Evolutionary conservation across 2,329 filamentous ascomycete species (phyloP), one percentile per base, ranked within the genome.

Genomic region (Fusarium sp.): DNA sequence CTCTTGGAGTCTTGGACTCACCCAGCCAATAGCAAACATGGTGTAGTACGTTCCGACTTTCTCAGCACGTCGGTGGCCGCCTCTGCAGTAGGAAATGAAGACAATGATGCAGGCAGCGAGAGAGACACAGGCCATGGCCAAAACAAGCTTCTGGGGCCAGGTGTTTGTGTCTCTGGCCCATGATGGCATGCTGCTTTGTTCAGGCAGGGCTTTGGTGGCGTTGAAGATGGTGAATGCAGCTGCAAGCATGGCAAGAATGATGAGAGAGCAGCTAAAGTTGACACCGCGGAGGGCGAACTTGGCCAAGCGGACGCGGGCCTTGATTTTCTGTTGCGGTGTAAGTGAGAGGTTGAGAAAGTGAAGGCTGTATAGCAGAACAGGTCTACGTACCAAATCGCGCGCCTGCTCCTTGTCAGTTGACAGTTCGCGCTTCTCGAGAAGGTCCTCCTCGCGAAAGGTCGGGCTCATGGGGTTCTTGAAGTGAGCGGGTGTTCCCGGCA

Each of bases 41-140:
- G 93, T 96, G 80, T 98, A 98, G 82, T 98, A 99, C 44, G 96
- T 88, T 47, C 90, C 90, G 21, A 95, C 90, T 78, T 97, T 97
- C 77, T 97, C 93, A 11, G 95, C 95, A 67, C 92, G 86, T 68
- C 82, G 82, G 77, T 98, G 94, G 2, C 95, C 95, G 51, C 93
- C 92, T 73, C 89, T 88, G 80, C 87, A 96, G 80, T 98, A 98
- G 14, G 88, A 90, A 70, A 88, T 83, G 71, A 99, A 91, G 65
- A 99, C 89, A 53, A 88, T 71, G 43, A 98, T 76, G 66, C 90
- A 96, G 68, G 94, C 86, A 53, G 86, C 69, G 9, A 99, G 85
- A 7, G 94, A 97, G 53, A 97, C 78, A 68, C 88, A 91, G 25
- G 95, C 83, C 73, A 96, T 90, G 61, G 80, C 79, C 25, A 99